phyloP scores from a whole-genome alignment of 177 flowering plant genomes.

The Telopea speciosissima region DNA sequence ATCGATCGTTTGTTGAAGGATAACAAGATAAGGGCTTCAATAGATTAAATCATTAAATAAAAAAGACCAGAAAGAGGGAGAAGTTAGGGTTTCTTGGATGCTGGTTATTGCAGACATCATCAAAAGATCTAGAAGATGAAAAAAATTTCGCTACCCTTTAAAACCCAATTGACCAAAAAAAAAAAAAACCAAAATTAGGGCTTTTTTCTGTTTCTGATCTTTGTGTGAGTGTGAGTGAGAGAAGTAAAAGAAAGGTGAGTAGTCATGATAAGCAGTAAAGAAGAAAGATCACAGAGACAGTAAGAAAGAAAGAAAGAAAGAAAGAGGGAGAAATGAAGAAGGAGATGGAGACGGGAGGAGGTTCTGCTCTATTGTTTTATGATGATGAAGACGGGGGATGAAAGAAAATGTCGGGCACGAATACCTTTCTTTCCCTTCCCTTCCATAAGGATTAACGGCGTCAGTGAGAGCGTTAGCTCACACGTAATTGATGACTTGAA shows the following conservation, averaged over 20 bases:
- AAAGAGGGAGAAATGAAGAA: background rate
- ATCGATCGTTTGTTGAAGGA: too few relatives aligned
- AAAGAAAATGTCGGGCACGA: background rate
- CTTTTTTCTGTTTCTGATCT: background rate
- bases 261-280: background rate
- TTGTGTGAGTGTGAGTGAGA: too few relatives aligned
- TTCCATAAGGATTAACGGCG: constrained; percentile 1
- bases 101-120: background rate
- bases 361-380: background rate
- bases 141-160: too few relatives aligned
- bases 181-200: background rate
- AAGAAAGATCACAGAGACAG: too few relatives aligned
- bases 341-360: background rate
- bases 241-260: too few relatives aligned
- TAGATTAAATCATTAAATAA: background rate
- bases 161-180: too few relatives aligned
- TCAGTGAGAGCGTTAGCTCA: background rate
- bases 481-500: too few relatives aligned
- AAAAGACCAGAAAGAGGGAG: background rate
- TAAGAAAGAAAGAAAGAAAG: too few relatives aligned
- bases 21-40: background rate
- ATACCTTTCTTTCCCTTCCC: background rate
- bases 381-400: background rate
- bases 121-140: background rate
- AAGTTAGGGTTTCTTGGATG: background rate